Evolutionary conservation across 768 basidiomycete genomes (phyloP).

Genomic region (Galerina sulciceps): DNA sequence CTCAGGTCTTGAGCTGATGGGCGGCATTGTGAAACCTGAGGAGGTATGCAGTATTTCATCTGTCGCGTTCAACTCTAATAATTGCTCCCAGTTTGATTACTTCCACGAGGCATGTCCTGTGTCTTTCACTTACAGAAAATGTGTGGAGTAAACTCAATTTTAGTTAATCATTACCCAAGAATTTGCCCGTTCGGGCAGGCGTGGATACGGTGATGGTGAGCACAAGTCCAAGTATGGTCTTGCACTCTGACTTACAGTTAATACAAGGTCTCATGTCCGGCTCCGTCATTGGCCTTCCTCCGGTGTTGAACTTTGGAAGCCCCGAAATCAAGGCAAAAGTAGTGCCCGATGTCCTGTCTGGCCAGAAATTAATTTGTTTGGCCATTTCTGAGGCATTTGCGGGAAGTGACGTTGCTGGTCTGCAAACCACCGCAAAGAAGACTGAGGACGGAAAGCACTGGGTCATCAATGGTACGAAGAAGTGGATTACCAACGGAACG

Average conservation of each 20-base stretch:
- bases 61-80: not conserved
- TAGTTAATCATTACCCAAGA: slow-evolving; percentile 83
- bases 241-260: not conserved
- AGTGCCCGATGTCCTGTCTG: slow-evolving; percentile 68
- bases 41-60: slow-evolving; percentile 44
- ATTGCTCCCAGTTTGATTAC: slow-evolving; percentile 68
- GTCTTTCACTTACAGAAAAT: not conserved
- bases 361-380: slow-evolving; percentile 79
- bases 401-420: slow-evolving; percentile 78
- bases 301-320: slow-evolving; percentile 81
- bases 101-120: slow-evolving; percentile 69
- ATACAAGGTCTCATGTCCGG: slow-evolving; percentile 65
- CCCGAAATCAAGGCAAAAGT: slow-evolving; percentile 57
- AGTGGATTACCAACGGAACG: slow-evolving; percentile 84
- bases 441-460: slow-evolving; percentile 80
- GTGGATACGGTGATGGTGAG: slow-evolving; percentile 82
- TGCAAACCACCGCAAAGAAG: slow-evolving; percentile 76
- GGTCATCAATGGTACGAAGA: slow-evolving; percentile 83
- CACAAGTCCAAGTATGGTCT: not conserved
- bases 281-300: slow-evolving; percentile 83
- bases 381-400: slow-evolving; percentile 92
- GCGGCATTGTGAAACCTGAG: slow-evolving; percentile 80
- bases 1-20: slow-evolving; percentile 61
- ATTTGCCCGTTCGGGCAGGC: slow-evolving; percentile 63
- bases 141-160: not conserved